phyloP scores from a whole-genome alignment of 169 alveolate genomes.

The Eimeria sp. region DNA sequence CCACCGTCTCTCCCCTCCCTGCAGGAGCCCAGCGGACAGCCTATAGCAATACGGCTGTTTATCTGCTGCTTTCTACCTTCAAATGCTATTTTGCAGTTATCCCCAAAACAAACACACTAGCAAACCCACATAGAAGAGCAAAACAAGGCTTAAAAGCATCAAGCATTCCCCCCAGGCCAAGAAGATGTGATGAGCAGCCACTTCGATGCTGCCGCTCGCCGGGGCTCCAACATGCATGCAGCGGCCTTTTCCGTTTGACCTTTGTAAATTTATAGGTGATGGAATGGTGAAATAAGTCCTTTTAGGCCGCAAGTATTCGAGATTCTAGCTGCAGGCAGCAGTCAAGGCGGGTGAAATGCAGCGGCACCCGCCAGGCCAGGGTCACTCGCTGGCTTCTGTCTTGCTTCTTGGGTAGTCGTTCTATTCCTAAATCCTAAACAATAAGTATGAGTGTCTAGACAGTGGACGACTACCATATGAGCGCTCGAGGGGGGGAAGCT shows the following conservation, averaged over 20 bases:
- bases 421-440: neutral
- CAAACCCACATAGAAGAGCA: neutral
- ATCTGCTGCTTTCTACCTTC: too few relatives aligned
- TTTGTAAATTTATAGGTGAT: neutral
- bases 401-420: neutral
- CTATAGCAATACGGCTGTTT: too few relatives aligned
- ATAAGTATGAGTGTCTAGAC: neutral
- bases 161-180: neutral
- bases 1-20: too few relatives aligned
- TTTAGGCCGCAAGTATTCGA: neutral
- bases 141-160: neutral
- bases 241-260: neutral
- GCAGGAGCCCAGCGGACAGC: too few relatives aligned
- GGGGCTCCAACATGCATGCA: slow-evolving; percentile 19
- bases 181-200: neutral
- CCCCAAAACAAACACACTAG: neutral
- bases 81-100: too few relatives aligned
- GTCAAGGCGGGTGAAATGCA: neutral
- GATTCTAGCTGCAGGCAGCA: neutral
- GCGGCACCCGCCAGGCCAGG: neutral
- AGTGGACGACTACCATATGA: neutral
- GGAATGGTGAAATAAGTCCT: neutral
- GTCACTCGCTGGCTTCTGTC: slow-evolving; percentile 24
- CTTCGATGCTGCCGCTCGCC: slow-evolving; percentile 38
- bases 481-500: neutral